These are phyloP conservation scores for Gracilaria gracilis DNA, from an alignment of 23 red algal species.

Conservation along the genomic window DNA sequence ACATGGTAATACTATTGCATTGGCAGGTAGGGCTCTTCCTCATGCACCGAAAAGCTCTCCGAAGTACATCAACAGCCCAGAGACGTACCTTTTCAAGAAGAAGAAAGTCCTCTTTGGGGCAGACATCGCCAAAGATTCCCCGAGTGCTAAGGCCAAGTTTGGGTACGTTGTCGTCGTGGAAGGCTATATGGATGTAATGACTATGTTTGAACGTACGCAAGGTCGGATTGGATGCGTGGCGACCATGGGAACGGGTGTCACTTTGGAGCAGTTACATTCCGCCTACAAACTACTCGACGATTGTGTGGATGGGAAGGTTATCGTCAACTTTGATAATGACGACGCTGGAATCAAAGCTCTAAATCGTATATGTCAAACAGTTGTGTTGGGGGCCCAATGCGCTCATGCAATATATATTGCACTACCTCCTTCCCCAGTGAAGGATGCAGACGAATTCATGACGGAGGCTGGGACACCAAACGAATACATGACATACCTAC, in stretches of 20 bases:
- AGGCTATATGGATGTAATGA: slow-evolving; percentile 94
- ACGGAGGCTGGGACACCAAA: slow-evolving; percentile 33
- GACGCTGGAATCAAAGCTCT: slow-evolving; percentile 74
- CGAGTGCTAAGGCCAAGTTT: background rate
- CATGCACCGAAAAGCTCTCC: slow-evolving; percentile 18
- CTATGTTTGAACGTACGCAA: slow-evolving; percentile 68
- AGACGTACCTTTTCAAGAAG: slow-evolving; percentile 83
- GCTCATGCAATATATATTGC: slow-evolving; percentile 60
- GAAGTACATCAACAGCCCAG: slow-evolving; percentile 79
- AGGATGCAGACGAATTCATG: slow-evolving; percentile 83
- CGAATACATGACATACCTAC: slow-evolving; percentile 54
- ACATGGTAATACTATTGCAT: slow-evolving; percentile 67
- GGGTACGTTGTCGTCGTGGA: slow-evolving; percentile 83
- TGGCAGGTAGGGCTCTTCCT: slow-evolving; percentile 72
- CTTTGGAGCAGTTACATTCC: slow-evolving; percentile 62
- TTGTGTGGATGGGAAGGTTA: slow-evolving; percentile 51
- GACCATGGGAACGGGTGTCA: slow-evolving; percentile 83
- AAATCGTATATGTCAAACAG: slow-evolving; percentile 58
- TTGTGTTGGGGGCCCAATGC: slow-evolving; percentile 43
- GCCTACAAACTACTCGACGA: slow-evolving; percentile 43
- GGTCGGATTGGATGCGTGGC: slow-evolving; percentile 75
- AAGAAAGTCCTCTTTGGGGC: slow-evolving; percentile 52
- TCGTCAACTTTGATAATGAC: slow-evolving; percentile 86
- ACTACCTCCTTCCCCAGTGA: slow-evolving; percentile 43
- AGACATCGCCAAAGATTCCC: slow-evolving; percentile 27